Evolutionary conservation across 192 early-diverging fungal species (phyloP).

Genomic region (Backusella tuberculispora): DNA sequence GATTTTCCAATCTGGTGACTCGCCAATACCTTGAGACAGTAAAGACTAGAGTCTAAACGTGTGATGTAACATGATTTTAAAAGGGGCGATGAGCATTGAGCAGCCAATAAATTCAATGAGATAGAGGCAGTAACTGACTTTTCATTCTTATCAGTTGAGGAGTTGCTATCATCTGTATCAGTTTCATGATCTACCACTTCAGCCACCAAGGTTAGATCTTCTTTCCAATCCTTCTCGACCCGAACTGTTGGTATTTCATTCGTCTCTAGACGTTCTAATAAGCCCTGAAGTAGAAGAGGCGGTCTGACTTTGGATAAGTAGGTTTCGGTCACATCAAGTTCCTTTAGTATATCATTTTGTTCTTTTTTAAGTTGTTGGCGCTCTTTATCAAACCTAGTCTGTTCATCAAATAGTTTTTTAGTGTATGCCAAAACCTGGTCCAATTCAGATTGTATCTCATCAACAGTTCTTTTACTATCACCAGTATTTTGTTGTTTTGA

Average conservation of each 20-base stretch:
- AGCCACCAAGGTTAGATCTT: conserved; percentile 31
- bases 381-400: conserved; percentile 40
- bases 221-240: conserved; percentile 42
- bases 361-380: conserved; percentile 45
- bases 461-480: neutral
- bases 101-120: neutral
- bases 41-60: conserved; percentile 33
- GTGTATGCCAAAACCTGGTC: conserved; percentile 42
- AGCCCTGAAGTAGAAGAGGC: conserved; percentile 46
- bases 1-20: conserved; percentile 22
- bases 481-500: neutral
- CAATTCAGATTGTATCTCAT: conserved; percentile 40
- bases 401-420: conserved; percentile 42
- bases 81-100: neutral
- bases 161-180: neutral
- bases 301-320: conserved; percentile 50
- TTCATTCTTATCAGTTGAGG: neutral
- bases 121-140: neutral
- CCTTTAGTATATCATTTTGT: conserved; percentile 31
- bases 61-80: conserved; percentile 7
- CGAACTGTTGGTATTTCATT: conserved; percentile 21
- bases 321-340: conserved; percentile 43
- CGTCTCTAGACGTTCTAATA: conserved; percentile 44
- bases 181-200: conserved; percentile 6
- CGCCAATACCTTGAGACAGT: conserved; percentile 33